These are phyloP conservation scores for Lichtheimia ornata DNA, from an alignment of 371 early-diverging fungal genomes.

Conservation along the genomic window DNA sequence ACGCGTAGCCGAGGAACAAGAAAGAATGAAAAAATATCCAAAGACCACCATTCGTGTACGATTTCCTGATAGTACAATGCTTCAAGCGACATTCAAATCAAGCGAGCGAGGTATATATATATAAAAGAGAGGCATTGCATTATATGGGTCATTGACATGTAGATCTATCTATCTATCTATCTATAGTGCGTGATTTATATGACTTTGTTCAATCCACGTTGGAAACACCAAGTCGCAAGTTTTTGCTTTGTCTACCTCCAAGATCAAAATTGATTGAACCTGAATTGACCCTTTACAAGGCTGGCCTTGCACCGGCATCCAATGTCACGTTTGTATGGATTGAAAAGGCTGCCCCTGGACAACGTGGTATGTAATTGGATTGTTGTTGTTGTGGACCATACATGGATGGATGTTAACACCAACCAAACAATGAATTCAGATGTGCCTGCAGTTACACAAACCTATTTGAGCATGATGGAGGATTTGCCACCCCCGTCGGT, in stretches of 20 bases:
- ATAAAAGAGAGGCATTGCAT: background rate
- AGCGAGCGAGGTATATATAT: constrained; percentile 35
- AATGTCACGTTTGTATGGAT: constrained; percentile 52
- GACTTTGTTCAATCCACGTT: constrained; percentile 39
- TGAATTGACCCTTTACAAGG: constrained; percentile 38
- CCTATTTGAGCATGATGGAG: constrained; percentile 35
- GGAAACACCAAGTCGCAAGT: constrained; percentile 44
- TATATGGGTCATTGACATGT: background rate
- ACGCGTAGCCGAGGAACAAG: constrained; percentile 44
- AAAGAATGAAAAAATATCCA: constrained; percentile 47
- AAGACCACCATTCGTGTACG: constrained; percentile 50
- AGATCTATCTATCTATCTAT: no score
- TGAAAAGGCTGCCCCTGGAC: constrained; percentile 23
- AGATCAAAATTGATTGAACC: constrained; percentile 44
- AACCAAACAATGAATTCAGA: constrained; percentile 10
- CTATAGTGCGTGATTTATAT: constrained; percentile 40
- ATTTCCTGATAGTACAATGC: constrained; percentile 42
- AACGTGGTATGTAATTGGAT: constrained; percentile 17
- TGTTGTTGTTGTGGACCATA: background rate
- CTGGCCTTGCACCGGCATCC: constrained; percentile 49
- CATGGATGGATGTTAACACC: background rate
- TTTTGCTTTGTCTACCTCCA: constrained; percentile 49
- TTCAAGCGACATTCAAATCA: constrained; percentile 46
- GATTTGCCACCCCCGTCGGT: constrained; percentile 21
- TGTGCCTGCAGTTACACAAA: constrained; percentile 17